Percentiles rank a stretch among this genome's conserved stretches.
Evolutionary conservation across 306 rosid genomes (phyloP).

Genomic region (Vigna reflexopilosa): DNA sequence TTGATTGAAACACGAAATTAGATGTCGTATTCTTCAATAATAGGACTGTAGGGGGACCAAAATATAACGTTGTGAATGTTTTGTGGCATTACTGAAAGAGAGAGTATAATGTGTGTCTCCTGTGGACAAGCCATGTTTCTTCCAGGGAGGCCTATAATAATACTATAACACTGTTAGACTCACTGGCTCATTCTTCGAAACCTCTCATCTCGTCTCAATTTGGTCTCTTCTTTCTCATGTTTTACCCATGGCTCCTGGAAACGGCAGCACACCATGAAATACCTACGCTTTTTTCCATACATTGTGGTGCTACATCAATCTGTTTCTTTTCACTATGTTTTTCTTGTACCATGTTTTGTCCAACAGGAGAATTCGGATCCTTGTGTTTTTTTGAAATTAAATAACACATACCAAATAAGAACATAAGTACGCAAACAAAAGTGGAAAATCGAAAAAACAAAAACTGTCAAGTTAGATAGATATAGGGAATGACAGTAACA

Average conservation of each 20-base stretch:
- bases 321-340: not conserved
- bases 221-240: conserved; percentile 43
- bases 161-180: not conserved
- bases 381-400: not conserved
- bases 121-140: conserved; percentile 62
- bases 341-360: not conserved
- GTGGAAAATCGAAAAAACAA: not conserved
- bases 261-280: conserved; percentile 8
- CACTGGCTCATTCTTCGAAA: conserved; percentile 20
- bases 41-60: conserved; percentile 46
- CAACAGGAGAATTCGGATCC: not conserved
- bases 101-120: conserved; percentile 58
- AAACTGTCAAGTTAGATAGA: not conserved
- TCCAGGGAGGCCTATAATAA: conserved; percentile 59
- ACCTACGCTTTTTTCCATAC: not conserved
- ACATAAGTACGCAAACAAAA: not conserved
- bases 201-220: conserved; percentile 8
- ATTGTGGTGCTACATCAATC: not conserved
- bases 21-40: conserved; percentile 50
- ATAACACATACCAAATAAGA: not conserved
- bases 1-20: conserved; percentile 43
- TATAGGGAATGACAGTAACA: not conserved
- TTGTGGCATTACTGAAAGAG: conserved; percentile 39
- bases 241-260: conserved; percentile 33
- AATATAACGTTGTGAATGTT: conserved; percentile 41